phyloP scores from a whole-genome alignment of 148 eudicot species.

The Rhododendron simsii region DNA sequence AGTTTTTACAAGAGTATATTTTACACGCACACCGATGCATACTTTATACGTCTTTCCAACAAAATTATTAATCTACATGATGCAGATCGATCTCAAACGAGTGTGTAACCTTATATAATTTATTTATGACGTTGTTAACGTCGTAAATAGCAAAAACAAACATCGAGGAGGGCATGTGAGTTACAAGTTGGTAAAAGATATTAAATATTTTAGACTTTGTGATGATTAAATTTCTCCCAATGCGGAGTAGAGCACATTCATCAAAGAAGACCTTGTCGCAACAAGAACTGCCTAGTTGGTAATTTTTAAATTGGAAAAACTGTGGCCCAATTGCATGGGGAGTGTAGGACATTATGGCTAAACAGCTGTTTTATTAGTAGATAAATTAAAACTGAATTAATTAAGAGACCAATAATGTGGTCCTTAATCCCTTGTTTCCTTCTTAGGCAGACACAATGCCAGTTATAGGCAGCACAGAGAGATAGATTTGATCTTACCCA shows the following conservation, averaged over 20 bases:
- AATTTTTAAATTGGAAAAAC: neutral
- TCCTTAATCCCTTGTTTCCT: conserved; percentile 46
- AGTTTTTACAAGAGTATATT: neutral
- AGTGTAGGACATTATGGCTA: neutral
- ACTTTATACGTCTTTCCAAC: neutral
- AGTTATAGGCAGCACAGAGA: conserved; percentile 10
- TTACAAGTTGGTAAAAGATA: neutral
- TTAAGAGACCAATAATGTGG: conserved; percentile 40
- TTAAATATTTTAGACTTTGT: neutral
- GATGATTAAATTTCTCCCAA: neutral
- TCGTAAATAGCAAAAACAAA: too few relatives aligned
- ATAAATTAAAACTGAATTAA: neutral
- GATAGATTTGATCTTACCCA: neutral
- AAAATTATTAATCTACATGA: neutral
- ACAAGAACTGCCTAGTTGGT: neutral
- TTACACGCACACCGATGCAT: neutral
- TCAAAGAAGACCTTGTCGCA: neutral
- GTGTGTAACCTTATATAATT: neutral
- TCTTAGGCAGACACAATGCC: conserved; percentile 34
- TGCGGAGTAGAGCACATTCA: neutral
- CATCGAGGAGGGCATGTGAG: neutral
- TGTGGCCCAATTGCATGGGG: conserved; percentile 5
- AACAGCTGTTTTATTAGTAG: neutral
- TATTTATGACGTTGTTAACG: too few relatives aligned
- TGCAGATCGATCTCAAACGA: neutral